phyloP scores from a whole-genome alignment of 306 rosid genomes.

The Morella rubra region DNA sequence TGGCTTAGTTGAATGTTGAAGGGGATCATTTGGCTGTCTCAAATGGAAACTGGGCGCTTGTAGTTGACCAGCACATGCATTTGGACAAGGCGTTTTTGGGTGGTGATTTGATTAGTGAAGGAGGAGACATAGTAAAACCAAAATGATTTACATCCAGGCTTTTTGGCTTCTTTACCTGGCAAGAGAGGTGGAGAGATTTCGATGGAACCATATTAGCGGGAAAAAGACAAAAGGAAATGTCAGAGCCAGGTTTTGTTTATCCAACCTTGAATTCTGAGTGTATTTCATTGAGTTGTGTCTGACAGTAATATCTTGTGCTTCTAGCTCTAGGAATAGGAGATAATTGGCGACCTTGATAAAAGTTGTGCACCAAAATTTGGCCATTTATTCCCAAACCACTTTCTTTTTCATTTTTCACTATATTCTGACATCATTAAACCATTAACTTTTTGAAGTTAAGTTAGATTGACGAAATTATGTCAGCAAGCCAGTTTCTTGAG shows the following conservation, averaged over 20 bases:
- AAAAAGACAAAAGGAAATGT: background rate
- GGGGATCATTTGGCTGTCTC: background rate
- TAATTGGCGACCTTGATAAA: constrained; percentile 1
- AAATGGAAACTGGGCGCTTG: background rate
- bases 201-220: too few relatives aligned
- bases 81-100: background rate
- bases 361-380: background rate
- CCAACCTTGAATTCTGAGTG: background rate
- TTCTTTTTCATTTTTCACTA: background rate
- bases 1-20: background rate
- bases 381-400: background rate
- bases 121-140: too few relatives aligned
- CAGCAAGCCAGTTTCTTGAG: background rate
- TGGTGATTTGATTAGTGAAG: background rate
- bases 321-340: background rate
- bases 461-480: constrained; percentile 10
- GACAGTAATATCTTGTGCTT: background rate
- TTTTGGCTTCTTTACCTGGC: background rate
- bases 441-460: constrained; percentile 14
- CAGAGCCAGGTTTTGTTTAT: background rate
- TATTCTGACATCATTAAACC: background rate
- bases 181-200: background rate
- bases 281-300: background rate
- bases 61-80: background rate
- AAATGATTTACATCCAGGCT: too few relatives aligned